Evolutionary conservation across 345 rosid genomes (phyloP), one percentile per base, ranked within the genome.

Genomic region (Populus alba): DNA sequence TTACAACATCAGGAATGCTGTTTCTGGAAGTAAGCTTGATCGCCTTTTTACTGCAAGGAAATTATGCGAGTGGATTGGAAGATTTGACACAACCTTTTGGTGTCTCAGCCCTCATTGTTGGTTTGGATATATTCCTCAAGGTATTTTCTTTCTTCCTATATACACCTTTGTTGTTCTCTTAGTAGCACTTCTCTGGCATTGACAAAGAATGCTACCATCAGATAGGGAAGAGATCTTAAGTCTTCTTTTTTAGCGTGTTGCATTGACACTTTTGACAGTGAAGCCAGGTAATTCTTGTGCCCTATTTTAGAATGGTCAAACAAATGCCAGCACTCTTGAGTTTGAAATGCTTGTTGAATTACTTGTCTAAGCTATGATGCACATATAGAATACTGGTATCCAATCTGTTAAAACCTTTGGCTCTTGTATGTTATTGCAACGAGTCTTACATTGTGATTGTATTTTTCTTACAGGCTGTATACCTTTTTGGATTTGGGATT

Each of bases 21-120:
- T 93, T 95, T 81, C 65, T 95, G 80, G 99, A 95, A 92, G 91
- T 93, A 77, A 95, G 99, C 88, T 87, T 95, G 92, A 86, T 93
- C 86, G 98, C 99, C 35, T 92, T 95, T 87, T 78, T 95, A 76
- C 86, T 91, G 77, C 94, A 95, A 85, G 98, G 99, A 75, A 93
- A 92, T 86, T 88, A 92, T 75, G 91, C 91, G 8, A 91, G 92
- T 33, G 97, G 99, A 4, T 81, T 89, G 77, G 88, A 90, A 74
- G 93, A 97, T 51, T 85, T 95, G 61, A 88, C 96, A 27, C 84
- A 96, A 53, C 90, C 97, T 2, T 95, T 95, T 85, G 85, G 87
- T 4, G 78, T 95, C 82, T 93, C 99, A 0, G 94, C 96, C 49
- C 84, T 90, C 15, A 67, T 92, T 68, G 90, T 95, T 55, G 94